Conservation (phyloP, 2,329 filamentous ascomycete species). For the Metarhizium sp. region DNA sequence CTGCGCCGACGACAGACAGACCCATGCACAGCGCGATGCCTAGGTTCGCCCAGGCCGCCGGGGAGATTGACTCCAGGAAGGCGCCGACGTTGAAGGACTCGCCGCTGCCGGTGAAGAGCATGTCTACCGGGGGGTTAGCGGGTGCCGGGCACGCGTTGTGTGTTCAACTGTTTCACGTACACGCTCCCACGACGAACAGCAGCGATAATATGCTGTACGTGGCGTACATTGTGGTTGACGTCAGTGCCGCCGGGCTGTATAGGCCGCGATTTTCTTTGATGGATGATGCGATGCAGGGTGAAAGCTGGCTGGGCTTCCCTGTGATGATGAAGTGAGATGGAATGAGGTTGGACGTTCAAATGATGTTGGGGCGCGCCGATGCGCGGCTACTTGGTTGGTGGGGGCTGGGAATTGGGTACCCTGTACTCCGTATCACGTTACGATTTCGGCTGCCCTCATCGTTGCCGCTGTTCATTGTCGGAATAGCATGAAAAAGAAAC, state of each 20-base stretch:
- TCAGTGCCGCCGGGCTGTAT: not conserved
- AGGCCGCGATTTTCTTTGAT: not conserved
- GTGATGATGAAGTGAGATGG: not conserved
- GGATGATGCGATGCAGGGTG: not conserved
- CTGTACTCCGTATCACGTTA: not conserved
- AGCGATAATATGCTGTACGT: slow-evolving; percentile 60
- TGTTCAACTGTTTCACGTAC: slow-evolving; percentile 40
- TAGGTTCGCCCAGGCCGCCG: slow-evolving; percentile 83
- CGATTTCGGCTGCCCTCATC: too few species aligned
- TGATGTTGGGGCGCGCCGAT: not conserved
- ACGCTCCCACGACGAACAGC: slow-evolving; percentile 65
- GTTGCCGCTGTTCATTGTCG: too few species aligned
- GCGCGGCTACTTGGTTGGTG: not conserved
- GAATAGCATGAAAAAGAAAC: too few species aligned
- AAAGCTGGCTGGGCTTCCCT: not conserved
- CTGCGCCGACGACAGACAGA: slow-evolving; percentile 89
- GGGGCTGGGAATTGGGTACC: not conserved
- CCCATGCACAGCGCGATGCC: slow-evolving; percentile 94
- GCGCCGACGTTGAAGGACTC: slow-evolving; percentile 95
- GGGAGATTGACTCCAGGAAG: slow-evolving; percentile 89
- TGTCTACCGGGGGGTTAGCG: slow-evolving; percentile 66
- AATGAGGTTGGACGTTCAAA: not conserved
- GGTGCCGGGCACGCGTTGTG: not conserved
- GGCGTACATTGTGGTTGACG: slow-evolving; percentile 54
- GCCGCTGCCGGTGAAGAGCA: slow-evolving; percentile 95